Evolutionary conservation across 2,329 filamentous ascomycete species (phyloP).

Genomic region (Colletotrichum chlorophyti): DNA sequence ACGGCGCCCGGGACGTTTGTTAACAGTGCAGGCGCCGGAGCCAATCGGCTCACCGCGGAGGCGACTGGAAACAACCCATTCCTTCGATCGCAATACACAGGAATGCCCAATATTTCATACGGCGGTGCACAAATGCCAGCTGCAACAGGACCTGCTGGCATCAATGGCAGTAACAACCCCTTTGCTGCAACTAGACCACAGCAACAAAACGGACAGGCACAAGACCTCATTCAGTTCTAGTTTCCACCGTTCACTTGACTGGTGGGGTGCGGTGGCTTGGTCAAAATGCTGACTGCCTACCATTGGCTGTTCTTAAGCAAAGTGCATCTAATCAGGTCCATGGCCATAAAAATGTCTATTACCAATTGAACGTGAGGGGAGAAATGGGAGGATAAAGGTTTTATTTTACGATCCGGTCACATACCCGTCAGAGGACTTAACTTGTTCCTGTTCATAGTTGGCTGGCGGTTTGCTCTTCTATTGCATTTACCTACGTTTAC

Average conservation of each 20-base stretch:
- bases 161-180: conserved; percentile 65
- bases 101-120: conserved; percentile 69
- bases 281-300: background rate
- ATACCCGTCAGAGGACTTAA: conserved; percentile 4
- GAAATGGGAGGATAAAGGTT: background rate
- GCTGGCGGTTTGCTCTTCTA: conserved; percentile 8
- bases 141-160: conserved; percentile 62
- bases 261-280: background rate
- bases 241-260: background rate
- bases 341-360: no score
- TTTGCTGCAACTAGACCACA: conserved; percentile 62
- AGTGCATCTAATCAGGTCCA: no score
- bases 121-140: conserved; percentile 55
- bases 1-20: conserved; percentile 96
- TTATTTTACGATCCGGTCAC: conserved; percentile 1
- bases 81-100: conserved; percentile 82
- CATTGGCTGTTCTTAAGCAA: conserved; percentile 1
- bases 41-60: conserved; percentile 71
- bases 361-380: no score
- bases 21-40: conserved; percentile 89
- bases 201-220: conserved; percentile 53
- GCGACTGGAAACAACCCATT: conserved; percentile 92
- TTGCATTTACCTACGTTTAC: conserved; percentile 3
- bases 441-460: conserved; percentile 11
- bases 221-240: conserved; percentile 71